These are phyloP conservation scores for Pyrenochaeta sp. DNA, from an alignment of 2,329 filamentous ascomycete species.

Conservation along the genomic window DNA sequence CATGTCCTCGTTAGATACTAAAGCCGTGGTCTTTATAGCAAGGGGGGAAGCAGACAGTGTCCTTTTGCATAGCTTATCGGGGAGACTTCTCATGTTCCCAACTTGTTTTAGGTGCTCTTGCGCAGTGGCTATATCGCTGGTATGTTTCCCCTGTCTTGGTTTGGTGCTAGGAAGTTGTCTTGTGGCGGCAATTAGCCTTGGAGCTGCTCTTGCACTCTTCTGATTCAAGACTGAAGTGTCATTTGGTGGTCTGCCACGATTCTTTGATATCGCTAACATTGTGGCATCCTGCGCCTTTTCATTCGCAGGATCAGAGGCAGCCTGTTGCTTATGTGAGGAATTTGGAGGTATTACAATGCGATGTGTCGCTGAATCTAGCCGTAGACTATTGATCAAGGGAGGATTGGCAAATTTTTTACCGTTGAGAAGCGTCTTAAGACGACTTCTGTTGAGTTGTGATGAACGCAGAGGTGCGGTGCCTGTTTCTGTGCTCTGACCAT, in stretches of 20 bases:
- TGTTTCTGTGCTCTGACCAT: not conserved
- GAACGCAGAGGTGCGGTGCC: not conserved
- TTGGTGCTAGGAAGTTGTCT: not conserved
- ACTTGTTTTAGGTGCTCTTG: not conserved
- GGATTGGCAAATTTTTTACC: not conserved
- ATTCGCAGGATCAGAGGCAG: no score
- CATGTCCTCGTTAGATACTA: not conserved
- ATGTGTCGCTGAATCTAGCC: not conserved
- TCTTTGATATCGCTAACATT: not conserved
- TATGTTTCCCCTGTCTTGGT: not conserved
- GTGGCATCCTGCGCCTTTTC: not conserved
- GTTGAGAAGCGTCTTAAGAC: conserved; percentile 8
- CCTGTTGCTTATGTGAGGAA: not conserved
- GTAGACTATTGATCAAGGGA: not conserved
- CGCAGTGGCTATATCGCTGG: not conserved
- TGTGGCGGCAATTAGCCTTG: not conserved
- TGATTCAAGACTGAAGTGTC: not conserved
- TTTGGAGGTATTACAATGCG: not conserved
- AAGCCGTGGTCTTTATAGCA: not conserved
- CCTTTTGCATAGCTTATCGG: no score
- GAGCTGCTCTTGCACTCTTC: not conserved
- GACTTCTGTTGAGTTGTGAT: conserved; percentile 9
- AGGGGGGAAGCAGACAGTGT: not conserved
- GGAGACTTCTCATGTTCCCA: not conserved
- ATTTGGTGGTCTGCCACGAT: not conserved